Percentiles rank a stretch among this genome's conserved stretches.
These are phyloP conservation scores for Nakazawaea ernobii DNA, from an alignment of 805 yeast species.

Conservation along the genomic window DNA sequence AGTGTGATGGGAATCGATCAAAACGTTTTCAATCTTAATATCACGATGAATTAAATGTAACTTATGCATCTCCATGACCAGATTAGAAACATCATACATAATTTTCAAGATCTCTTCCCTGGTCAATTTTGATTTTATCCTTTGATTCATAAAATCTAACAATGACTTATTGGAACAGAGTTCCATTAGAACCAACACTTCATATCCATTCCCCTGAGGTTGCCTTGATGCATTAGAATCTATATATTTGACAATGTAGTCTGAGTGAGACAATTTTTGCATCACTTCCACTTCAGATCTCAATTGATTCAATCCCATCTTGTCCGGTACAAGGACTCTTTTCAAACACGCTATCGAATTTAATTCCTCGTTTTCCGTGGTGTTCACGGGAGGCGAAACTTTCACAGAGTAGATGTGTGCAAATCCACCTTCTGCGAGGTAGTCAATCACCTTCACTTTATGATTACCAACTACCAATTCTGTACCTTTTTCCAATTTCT, in stretches of 20 bases:
- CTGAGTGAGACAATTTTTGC: constrained; percentile 53
- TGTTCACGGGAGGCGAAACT: constrained; percentile 42
- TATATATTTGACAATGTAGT: constrained; percentile 60
- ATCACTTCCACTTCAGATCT: constrained; percentile 77
- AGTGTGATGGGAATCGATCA: constrained; percentile 61
- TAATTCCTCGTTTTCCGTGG: constrained; percentile 24
- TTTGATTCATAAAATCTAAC: constrained; percentile 84
- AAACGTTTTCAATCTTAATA: constrained; percentile 89
- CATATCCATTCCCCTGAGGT: constrained; percentile 53
- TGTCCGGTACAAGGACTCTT: constrained; percentile 68
- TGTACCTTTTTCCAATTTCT: constrained; percentile 32
- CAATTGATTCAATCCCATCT: constrained; percentile 56
- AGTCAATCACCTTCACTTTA: constrained; percentile 24
- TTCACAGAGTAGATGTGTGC: constrained; percentile 71
- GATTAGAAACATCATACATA: constrained; percentile 75
- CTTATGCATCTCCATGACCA: constrained; percentile 81
- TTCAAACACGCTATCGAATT: constrained; percentile 54
- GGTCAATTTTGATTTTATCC: constrained; percentile 69
- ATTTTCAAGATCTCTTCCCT: constrained; percentile 77
- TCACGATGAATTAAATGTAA: constrained; percentile 82
- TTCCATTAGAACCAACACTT: constrained; percentile 90
- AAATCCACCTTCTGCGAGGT: constrained; percentile 53
- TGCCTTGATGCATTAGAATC: constrained; percentile 73
- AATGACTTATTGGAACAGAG: constrained; percentile 83
- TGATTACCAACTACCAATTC: constrained; percentile 36